phyloP scores from a whole-genome alignment of 257 asterid species.

The Apocynum venetum region DNA sequence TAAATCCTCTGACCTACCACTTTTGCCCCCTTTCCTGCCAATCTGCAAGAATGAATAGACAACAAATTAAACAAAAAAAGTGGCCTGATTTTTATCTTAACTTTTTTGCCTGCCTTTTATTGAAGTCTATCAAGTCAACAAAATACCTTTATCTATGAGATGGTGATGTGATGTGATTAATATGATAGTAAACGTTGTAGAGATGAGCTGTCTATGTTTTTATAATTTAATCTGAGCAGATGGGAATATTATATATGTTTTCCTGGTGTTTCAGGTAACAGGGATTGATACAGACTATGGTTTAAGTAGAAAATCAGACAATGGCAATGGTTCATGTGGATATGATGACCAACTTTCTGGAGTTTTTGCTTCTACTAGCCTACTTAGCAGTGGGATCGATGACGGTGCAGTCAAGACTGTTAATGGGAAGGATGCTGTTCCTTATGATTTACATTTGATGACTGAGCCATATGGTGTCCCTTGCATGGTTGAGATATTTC shows the following conservation, averaged over 20 bases:
- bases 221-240: slow-evolving; percentile 8
- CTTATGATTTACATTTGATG: slow-evolving; percentile 75
- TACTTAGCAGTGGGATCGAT: slow-evolving; percentile 46
- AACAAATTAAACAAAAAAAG: background rate
- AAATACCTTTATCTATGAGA: background rate
- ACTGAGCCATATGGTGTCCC: slow-evolving; percentile 93
- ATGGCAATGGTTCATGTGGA: slow-evolving; percentile 59
- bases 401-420: slow-evolving; percentile 46
- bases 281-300: slow-evolving; percentile 49
- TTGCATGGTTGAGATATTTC: slow-evolving; percentile 94
- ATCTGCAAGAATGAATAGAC: background rate
- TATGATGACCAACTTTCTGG: slow-evolving; percentile 61
- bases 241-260: slow-evolving; percentile 16
- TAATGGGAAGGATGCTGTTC: slow-evolving; percentile 69
- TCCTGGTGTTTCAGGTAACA: slow-evolving; percentile 39
- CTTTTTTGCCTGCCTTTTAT: background rate
- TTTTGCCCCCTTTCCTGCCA: background rate
- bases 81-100: background rate
- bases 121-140: background rate
- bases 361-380: slow-evolving; percentile 42
- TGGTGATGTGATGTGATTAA: slow-evolving; percentile 1
- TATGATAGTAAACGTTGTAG: background rate
- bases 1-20: background rate
- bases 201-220: slow-evolving; percentile 12
- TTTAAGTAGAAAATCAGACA: slow-evolving; percentile 55